Percentiles rank a stretch among this genome's conserved stretches.
Evolutionary conservation across 495 filamentous ascomycete species (phyloP).

Genomic region (Penicillium manginii): DNA sequence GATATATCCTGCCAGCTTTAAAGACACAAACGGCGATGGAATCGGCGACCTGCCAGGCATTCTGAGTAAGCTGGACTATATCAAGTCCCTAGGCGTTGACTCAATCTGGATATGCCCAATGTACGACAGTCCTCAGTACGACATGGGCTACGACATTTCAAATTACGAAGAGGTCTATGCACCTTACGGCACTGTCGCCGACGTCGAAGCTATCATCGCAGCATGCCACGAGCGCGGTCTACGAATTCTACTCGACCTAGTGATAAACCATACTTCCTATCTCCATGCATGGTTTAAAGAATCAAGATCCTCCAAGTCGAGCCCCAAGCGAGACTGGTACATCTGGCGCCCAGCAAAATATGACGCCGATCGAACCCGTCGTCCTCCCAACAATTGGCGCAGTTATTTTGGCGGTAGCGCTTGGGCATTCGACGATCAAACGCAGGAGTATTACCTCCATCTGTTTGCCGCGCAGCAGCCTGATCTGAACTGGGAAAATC

Average conservation of each 20-base stretch:
- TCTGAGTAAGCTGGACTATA: constrained; percentile 60
- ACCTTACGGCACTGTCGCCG: constrained; percentile 57
- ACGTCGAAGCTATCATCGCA: constrained; percentile 55
- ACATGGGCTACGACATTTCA: constrained; percentile 60
- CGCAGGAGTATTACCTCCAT: constrained; percentile 57
- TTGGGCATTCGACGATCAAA: constrained; percentile 57
- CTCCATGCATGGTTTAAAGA: constrained; percentile 62
- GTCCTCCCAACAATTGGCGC: constrained; percentile 65
- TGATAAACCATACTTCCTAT: constrained; percentile 63
- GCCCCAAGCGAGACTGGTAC: constrained; percentile 62
- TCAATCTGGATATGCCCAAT: constrained; percentile 47
- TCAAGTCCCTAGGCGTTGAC: constrained; percentile 47
- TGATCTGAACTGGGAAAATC: constrained; percentile 61
- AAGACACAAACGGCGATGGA: constrained; percentile 46
- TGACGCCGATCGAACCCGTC: constrained; percentile 51
- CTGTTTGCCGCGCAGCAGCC: constrained; percentile 56
- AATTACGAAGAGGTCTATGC: constrained; percentile 61
- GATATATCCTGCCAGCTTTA: constrained; percentile 45
- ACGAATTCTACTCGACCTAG: constrained; percentile 59
- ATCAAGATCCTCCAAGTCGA: constrained; percentile 48
- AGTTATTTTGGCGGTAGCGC: constrained; percentile 56
- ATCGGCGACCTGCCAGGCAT: constrained; percentile 65
- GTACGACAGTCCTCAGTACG: constrained; percentile 56
- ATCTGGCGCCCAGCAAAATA: constrained; percentile 58
- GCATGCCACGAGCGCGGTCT: constrained; percentile 55